A percentile compares a stretch with the other conserved stretches of the same genome.
Conservation (phyloP, 176 grass and related monocot genomes). For the Chloris gayana region DNA sequence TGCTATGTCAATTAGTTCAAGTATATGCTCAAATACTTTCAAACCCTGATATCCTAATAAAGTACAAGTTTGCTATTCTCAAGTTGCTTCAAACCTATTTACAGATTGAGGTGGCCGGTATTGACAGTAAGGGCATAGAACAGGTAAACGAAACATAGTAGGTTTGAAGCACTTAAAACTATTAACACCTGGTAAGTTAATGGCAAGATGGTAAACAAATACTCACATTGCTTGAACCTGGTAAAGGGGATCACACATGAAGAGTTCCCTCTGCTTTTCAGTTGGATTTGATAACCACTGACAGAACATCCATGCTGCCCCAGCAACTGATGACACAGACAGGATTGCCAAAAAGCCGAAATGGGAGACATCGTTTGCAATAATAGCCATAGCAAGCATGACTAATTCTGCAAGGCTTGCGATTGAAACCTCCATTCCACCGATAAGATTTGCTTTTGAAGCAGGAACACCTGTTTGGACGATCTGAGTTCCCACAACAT, state of each 20-base stretch:
- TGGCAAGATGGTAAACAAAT: neutral
- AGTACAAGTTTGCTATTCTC: neutral
- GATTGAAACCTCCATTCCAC: conserved; percentile 89
- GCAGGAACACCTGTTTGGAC: conserved; percentile 88
- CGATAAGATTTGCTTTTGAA: conserved; percentile 95
- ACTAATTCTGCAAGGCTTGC: conserved; percentile 91
- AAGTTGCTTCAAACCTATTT: neutral
- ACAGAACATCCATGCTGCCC: conserved; percentile 86
- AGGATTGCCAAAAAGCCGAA: conserved; percentile 91
- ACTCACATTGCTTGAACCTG: conserved; percentile 49
- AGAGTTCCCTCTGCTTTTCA: conserved; percentile 79
- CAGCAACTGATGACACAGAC: conserved; percentile 71
- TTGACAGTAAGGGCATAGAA: neutral
- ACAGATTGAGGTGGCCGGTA: neutral
- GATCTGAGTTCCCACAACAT: conserved; percentile 94
- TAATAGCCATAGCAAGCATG: conserved; percentile 90
- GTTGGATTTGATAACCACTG: conserved; percentile 87
- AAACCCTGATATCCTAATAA: neutral
- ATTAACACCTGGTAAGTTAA: neutral
- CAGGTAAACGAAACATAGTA: neutral
- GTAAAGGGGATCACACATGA: conserved; percentile 70
- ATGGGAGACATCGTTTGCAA: conserved; percentile 90
- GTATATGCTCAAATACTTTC: neutral
- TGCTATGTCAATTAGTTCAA: neutral
- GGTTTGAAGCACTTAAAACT: neutral